Conservation (phyloP, 1,284 basidiomycete genomes). For the Rhodofomes roseus region DNA sequence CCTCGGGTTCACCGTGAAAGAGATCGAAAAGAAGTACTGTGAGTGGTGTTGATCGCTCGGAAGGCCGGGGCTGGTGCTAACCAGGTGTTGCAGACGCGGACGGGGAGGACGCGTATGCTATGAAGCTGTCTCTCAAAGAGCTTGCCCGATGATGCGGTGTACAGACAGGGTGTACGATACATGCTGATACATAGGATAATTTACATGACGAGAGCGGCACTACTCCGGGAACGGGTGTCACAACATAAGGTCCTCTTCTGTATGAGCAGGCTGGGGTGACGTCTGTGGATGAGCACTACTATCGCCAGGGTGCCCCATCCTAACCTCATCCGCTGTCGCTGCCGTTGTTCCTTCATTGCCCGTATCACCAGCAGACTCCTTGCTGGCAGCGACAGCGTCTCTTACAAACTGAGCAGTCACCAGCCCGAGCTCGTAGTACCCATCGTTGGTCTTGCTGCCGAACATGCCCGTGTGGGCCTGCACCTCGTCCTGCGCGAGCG, state of each 20-base stretch:
- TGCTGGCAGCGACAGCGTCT: conserved; percentile 40
- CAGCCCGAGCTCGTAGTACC: conserved; percentile 85
- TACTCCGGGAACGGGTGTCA: not conserved
- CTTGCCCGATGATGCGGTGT: conserved; percentile 17
- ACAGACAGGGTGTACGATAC: not conserved
- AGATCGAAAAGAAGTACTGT: conserved; percentile 85
- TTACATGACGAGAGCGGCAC: conserved; percentile 33
- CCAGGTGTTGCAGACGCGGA: conserved; percentile 60
- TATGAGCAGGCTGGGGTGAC: not conserved
- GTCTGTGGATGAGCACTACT: not conserved
- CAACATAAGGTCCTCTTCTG: not conserved
- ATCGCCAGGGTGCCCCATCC: not conserved
- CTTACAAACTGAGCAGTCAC: conserved; percentile 57
- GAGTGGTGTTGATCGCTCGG: conserved; percentile 28
- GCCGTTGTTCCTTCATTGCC: not conserved
- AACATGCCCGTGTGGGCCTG: conserved; percentile 92
- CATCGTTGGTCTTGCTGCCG: conserved; percentile 76
- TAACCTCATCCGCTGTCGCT: not conserved
- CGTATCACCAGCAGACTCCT: conserved; percentile 4
- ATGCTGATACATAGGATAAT: not conserved
- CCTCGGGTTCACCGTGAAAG: conserved; percentile 75
- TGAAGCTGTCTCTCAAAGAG: conserved; percentile 64
- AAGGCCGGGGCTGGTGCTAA: not conserved
- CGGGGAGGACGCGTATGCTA: conserved; percentile 89
- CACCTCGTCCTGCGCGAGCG: conserved; percentile 73